Evolutionary conservation across 2,329 filamentous ascomycete genomes (phyloP).

Genomic region (Beauveria sp.): DNA sequence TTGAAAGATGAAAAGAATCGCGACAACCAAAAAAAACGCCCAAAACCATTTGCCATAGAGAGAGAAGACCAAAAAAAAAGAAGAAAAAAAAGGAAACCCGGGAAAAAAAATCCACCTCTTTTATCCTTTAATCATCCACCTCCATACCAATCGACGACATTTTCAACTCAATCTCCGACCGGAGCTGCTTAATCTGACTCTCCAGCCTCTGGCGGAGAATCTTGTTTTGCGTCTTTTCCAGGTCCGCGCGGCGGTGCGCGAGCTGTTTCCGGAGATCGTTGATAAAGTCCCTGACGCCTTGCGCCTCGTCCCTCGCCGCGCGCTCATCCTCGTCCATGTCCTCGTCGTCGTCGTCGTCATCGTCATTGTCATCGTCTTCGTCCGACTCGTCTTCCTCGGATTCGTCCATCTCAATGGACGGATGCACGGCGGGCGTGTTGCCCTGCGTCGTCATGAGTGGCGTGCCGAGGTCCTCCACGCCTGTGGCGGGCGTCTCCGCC

Average conservation of each 20-base stretch:
- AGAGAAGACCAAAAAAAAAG: neutral
- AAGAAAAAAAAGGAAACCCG: neutral
- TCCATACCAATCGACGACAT: constrained; percentile 36
- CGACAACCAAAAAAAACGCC: too few species aligned
- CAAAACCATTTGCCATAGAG: too few species aligned
- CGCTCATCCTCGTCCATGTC: constrained; percentile 48
- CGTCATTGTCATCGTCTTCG: constrained; percentile 35
- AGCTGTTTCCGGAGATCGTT: constrained; percentile 45
- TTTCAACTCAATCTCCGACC: constrained; percentile 37
- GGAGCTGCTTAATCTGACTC: constrained; percentile 40
- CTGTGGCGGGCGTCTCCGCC: constrained; percentile 34
- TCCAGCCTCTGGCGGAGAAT: constrained; percentile 45
- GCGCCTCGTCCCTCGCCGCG: constrained; percentile 40
- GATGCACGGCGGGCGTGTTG: constrained; percentile 39
- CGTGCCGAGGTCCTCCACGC: constrained; percentile 37
- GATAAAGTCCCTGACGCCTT: constrained; percentile 49
- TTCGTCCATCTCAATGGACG: constrained; percentile 34
- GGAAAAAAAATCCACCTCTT: neutral
- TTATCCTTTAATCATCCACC: constrained; percentile 23
- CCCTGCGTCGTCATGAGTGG: constrained; percentile 36
- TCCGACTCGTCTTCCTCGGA: constrained; percentile 26
- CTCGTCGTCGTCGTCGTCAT: constrained; percentile 45
- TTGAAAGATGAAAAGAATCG: too few species aligned
- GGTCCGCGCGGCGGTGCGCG: constrained; percentile 35
- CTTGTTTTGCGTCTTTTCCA: constrained; percentile 35